Evolutionary conservation across 495 filamentous ascomycete genomes (phyloP).

Genomic region (Peziza echinospora): DNA sequence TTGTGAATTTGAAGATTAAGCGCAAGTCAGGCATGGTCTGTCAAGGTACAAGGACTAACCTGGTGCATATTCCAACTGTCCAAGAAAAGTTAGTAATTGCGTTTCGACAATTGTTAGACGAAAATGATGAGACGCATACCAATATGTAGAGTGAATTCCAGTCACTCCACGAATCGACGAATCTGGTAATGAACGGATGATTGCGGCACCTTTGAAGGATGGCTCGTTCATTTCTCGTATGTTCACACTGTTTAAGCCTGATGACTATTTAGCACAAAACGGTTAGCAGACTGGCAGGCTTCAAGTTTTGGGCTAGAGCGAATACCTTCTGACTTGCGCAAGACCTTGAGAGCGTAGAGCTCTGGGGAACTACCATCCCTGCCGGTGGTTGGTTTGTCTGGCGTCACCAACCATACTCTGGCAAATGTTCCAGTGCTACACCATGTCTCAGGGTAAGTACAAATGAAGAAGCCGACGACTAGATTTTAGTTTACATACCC

Average conservation of each 20-base stretch:
- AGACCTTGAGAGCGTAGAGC: conserved; percentile 81
- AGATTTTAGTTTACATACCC: conserved; percentile 25
- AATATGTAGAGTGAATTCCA: conserved; percentile 79
- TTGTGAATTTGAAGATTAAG: no score
- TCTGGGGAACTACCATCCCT: conserved; percentile 35
- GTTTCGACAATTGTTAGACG: no score
- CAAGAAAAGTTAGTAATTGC: neutral
- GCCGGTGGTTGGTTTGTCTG: conserved; percentile 29
- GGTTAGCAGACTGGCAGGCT: conserved; percentile 9
- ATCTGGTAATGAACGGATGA: conserved; percentile 87
- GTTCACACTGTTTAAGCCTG: conserved; percentile 90
- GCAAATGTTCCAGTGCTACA: conserved; percentile 66
- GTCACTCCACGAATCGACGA: conserved; percentile 78
- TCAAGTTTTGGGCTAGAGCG: conserved; percentile 1
- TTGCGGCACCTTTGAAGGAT: conserved; percentile 72
- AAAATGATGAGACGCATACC: conserved; percentile 28
- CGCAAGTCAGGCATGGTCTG: no score
- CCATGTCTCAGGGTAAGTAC: conserved; percentile 20
- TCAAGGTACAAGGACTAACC: conserved; percentile 45
- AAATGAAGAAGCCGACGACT: conserved; percentile 4
- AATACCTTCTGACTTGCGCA: conserved; percentile 67
- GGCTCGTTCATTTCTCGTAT: conserved; percentile 81
- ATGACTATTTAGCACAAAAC: conserved; percentile 52
- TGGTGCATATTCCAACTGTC: neutral
- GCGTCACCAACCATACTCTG: conserved; percentile 67